A percentile compares a stretch with the other conserved stretches of the same genome.
Evolutionary conservation across 2,329 filamentous ascomycete species (phyloP).

Genomic region (Hymenoscyphus infarciens): DNA sequence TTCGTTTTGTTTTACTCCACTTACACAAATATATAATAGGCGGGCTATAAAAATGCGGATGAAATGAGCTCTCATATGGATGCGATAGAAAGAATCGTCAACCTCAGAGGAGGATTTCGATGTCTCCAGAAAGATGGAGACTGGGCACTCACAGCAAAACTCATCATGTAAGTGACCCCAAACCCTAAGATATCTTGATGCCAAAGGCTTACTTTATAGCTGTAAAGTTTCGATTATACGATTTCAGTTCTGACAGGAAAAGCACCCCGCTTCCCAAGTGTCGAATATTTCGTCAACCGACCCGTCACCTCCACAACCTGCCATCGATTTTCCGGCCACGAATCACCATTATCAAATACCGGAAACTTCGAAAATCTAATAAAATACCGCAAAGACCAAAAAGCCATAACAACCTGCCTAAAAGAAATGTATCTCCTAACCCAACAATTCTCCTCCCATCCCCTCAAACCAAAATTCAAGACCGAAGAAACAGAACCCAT

Average conservation of each 20-base stretch:
- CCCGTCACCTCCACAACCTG: constrained; percentile 4
- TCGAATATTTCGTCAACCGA: constrained; percentile 12
- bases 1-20: not conserved
- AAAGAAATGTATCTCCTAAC: not conserved
- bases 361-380: not conserved
- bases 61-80: constrained; percentile 22
- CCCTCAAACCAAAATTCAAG: not conserved
- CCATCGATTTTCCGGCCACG: not conserved
- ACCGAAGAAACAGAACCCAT: constrained; percentile 3
- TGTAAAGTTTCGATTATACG: constrained; percentile 21
- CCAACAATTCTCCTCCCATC: not conserved
- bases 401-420: not conserved
- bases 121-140: constrained; percentile 12
- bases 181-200: too few relatives aligned
- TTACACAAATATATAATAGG: constrained; percentile 8
- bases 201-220: too few relatives aligned
- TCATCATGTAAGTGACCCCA: constrained; percentile 14
- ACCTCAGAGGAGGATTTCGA: constrained; percentile 15
- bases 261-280: constrained; percentile 16
- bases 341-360: not conserved
- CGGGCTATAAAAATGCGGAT: constrained; percentile 16
- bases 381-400: not conserved
- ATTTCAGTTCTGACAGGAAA: constrained; percentile 19
- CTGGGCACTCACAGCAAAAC: constrained; percentile 16
- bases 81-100: constrained; percentile 18